Base-by-base conservation (phyloP, 73 alveolate genomes). In the Paramecium octaurelia region DNA sequence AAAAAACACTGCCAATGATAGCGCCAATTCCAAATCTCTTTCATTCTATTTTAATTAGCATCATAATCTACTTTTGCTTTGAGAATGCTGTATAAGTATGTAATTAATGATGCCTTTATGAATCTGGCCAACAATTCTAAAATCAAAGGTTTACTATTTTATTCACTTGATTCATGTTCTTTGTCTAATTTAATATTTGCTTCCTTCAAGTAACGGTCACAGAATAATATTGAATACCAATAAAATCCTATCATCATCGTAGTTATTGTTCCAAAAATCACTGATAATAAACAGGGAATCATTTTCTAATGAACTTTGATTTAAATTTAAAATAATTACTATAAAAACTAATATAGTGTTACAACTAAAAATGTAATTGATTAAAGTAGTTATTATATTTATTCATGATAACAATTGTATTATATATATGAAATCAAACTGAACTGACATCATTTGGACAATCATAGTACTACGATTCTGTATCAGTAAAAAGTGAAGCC, bases 401-500 rank as follows among this genome's bases (percentile, higher is more conserved):
- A 44, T 44, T 8, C 4, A 10, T 1, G 58, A 10, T 8, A 48
- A 48, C 10, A 48, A 48, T 48, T 48, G 21, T 48, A 48, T 48
- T 48, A 48, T 48, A 16, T 48, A 48, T 48, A 48, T 48, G 48
- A 40, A 48, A 48, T 48, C 59, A 48, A 48, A 48, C 59, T 48
- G 59, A 48, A 16, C 59, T 48, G 8, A 80, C 75, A 80, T 80
- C 91, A 80, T 80, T 40, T 20, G 43, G 21, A 44, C 91, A 80
- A 40, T 80, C 91, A 80, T 80, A 80, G 16, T 80, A 80, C 10
- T 3, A 46, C 20, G 8, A 43, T 40, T 80, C 11, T 0, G 3
- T 27, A 80, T 40, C 43, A 42, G 20, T 14, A 44, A n/a, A 80
- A 20, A 80, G 31, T 8, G n/a, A 9, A 11, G 21, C 46, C 18